Conservation (phyloP, 2,329 filamentous ascomycete genomes). For the Calonectria pauciramosa region DNA sequence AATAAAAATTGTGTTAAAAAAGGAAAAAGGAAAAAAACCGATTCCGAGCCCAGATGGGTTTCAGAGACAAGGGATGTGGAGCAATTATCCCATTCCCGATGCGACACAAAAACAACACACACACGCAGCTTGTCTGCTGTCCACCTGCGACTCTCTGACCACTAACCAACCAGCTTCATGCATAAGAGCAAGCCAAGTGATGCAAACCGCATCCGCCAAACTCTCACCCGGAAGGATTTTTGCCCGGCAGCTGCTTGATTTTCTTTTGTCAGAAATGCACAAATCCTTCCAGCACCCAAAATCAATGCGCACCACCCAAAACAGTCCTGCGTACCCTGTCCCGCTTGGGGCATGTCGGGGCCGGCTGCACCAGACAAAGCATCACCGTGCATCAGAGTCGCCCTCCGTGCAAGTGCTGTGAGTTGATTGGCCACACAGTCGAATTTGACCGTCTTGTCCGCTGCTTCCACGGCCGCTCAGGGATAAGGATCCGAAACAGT, state of each 20-base stretch:
- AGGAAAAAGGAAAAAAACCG: background rate
- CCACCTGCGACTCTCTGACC: background rate
- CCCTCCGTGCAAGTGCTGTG: slow-evolving; percentile 23
- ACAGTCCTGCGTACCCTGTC: slow-evolving; percentile 3
- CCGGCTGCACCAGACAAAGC: slow-evolving; percentile 38
- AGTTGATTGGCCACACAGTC: slow-evolving; percentile 13
- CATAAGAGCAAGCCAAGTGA: background rate
- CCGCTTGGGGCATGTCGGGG: slow-evolving; percentile 25
- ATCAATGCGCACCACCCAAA: slow-evolving; percentile 16
- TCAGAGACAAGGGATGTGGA: background rate
- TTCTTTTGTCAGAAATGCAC: slow-evolving; percentile 3
- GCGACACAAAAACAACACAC: slow-evolving; percentile 6
- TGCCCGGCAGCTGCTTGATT: slow-evolving; percentile 20
- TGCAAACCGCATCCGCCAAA: slow-evolving; percentile 20
- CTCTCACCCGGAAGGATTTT: slow-evolving; percentile 18
- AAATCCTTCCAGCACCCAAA: background rate
- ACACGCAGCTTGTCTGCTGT: background rate
- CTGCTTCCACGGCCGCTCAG: slow-evolving; percentile 21
- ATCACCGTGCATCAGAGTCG: slow-evolving; percentile 41
- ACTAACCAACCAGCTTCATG: background rate
- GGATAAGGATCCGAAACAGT: slow-evolving; percentile 30
- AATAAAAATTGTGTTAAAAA: background rate
- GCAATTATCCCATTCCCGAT: background rate
- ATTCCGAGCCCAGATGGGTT: background rate
- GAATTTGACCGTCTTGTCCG: slow-evolving; percentile 21